These are phyloP conservation scores for Tuber calosporum DNA, from an alignment of 495 filamentous ascomycete species.

Conservation along the genomic window DNA sequence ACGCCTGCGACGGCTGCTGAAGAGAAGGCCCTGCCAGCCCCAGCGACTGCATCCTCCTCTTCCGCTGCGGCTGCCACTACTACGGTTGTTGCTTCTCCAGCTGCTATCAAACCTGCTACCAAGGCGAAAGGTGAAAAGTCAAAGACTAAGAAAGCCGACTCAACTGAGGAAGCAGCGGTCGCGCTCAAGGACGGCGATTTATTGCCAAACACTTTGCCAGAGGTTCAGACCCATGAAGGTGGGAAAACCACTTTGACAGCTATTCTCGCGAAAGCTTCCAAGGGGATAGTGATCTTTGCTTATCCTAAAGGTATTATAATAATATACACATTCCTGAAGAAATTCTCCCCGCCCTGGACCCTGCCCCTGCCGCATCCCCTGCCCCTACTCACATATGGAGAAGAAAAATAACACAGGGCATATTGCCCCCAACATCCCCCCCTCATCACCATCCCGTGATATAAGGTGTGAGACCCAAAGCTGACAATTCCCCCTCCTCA, in stretches of 20 bases:
- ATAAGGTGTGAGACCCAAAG: constrained; percentile 15
- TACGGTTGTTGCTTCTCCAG: background rate
- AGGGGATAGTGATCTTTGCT: constrained; percentile 84
- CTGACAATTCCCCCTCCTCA: constrained; percentile 17
- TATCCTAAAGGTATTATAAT: constrained; percentile 68
- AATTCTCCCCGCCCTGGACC: background rate
- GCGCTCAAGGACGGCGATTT: constrained; percentile 58
- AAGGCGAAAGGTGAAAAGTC: constrained; percentile 33
- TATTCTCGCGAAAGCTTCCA: constrained; percentile 73
- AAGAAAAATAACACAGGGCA: background rate
- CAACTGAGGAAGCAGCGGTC: constrained; percentile 43
- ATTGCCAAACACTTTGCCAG: constrained; percentile 42
- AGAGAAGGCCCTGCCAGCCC: constrained; percentile 7
- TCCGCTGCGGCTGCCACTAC: background rate
- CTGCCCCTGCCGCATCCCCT: background rate
- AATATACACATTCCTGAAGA: background rate
- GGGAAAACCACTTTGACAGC: constrained; percentile 64
- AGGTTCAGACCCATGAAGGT: constrained; percentile 78
- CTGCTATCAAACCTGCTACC: constrained; percentile 46
- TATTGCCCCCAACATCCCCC: background rate
- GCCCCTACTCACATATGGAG: background rate
- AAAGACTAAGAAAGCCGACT: constrained; percentile 18
- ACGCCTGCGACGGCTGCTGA: constrained; percentile 11
- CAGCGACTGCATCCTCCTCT: constrained; percentile 11
- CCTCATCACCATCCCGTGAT: background rate